Conservation (phyloP, 2,329 filamentous ascomycete genomes). For the Penicillium thymicola region DNA sequence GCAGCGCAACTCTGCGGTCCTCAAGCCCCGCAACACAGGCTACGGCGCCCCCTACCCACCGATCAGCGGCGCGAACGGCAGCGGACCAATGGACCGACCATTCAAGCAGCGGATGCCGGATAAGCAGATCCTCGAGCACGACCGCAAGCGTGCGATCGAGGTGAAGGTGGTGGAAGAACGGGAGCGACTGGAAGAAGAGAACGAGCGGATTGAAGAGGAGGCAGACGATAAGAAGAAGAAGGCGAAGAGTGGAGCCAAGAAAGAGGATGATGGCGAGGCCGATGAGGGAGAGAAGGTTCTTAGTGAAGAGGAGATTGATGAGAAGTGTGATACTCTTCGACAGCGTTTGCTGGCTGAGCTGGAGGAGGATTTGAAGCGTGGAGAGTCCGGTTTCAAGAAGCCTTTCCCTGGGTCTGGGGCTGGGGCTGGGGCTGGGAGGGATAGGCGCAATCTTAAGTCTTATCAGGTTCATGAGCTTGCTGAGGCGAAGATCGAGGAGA, state of each 20-base stretch:
- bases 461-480: constrained; percentile 97
- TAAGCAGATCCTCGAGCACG: constrained; percentile 89
- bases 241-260: constrained; percentile 62
- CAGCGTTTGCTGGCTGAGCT: constrained; percentile 60
- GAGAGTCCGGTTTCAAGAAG: constrained; percentile 20
- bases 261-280: constrained; percentile 7
- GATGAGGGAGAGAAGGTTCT: constrained; percentile 27
- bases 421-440: constrained; percentile 14
- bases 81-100: constrained; percentile 56
- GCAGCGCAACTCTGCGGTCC: constrained; percentile 78
- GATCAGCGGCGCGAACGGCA: constrained; percentile 36
- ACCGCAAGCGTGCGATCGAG: constrained; percentile 85
- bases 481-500: constrained; percentile 94
- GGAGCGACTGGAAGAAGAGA: constrained; percentile 86
- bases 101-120: constrained; percentile 83
- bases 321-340: constrained; percentile 64
- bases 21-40: constrained; percentile 71
- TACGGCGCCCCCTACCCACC: constrained; percentile 69
- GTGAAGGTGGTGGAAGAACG: constrained; percentile 88
- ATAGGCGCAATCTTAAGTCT: constrained; percentile 65
- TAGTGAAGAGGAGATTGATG: constrained; percentile 67
- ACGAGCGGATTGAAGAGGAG: constrained; percentile 66
- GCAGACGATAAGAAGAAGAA: constrained; percentile 57
- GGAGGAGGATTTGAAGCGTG: constrained; percentile 40
- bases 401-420: constrained; percentile 14